Evolutionary conservation across 2,329 filamentous ascomycete species (phyloP).

Genomic region (Fusarium sp.): DNA sequence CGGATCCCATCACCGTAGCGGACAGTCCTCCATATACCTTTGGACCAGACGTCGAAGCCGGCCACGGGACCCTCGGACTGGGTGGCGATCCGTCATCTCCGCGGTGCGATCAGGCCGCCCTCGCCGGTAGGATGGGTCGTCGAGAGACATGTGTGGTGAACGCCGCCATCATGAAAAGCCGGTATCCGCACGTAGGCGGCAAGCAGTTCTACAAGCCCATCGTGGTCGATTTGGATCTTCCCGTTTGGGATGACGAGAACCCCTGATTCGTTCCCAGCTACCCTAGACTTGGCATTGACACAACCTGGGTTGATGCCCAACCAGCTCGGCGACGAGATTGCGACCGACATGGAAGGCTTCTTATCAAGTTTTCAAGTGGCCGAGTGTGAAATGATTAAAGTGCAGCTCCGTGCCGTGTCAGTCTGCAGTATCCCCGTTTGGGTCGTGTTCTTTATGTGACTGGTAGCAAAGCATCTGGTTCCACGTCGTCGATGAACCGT

Average conservation of each 20-base stretch:
- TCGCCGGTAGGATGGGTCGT: conserved; percentile 59
- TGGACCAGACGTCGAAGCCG: conserved; percentile 28
- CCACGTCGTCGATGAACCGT: conserved; percentile 20
- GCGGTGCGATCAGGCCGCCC: conserved; percentile 55
- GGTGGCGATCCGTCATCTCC: conserved; percentile 57
- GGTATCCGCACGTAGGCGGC: conserved; percentile 71
- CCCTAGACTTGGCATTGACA: conserved; percentile 27
- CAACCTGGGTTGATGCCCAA: conserved; percentile 43
- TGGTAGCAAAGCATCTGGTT: conserved; percentile 2
- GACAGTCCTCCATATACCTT: conserved; percentile 16
- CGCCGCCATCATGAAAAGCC: conserved; percentile 78
- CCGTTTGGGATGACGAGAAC: conserved; percentile 55
- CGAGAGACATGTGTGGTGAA: conserved; percentile 84
- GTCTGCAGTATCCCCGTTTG: conserved; percentile 29
- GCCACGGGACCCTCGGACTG: conserved; percentile 47
- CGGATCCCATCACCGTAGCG: not conserved
- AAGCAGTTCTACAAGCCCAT: conserved; percentile 82
- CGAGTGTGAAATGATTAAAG: conserved; percentile 8
- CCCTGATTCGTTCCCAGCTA: conserved; percentile 26
- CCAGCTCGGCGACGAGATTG: conserved; percentile 17
- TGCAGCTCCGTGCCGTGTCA: conserved; percentile 17
- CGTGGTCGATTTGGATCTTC: conserved; percentile 84
- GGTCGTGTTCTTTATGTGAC: not conserved
- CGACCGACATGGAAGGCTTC: conserved; percentile 11
- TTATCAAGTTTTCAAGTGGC: conserved; percentile 12